Base-by-base conservation (phyloP, 1,284 basidiomycete species). In the Ganoderma multipileum region DNA sequence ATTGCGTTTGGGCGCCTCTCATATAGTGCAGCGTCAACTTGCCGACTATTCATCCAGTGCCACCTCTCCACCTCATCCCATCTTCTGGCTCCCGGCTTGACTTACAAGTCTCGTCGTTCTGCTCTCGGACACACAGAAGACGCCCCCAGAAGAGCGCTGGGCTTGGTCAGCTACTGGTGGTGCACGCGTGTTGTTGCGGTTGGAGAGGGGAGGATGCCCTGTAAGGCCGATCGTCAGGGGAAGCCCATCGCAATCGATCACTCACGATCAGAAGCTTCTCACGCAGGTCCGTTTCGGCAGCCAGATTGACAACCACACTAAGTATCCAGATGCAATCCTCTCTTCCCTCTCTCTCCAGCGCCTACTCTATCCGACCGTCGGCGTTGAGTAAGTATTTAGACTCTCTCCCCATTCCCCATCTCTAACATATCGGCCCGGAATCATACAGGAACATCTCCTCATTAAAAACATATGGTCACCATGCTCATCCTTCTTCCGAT, bases 1-100 rank as follows among this genome's bases (percentile, higher is more conserved):
- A 72, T 69, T 72, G 71, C 64, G 71, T 72, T 68, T 69, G 61
- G n/a, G 47, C 66, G 68, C 36, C 58, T 67, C 66, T 61, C 57
- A 54, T 39, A 39, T 39, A 20, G 3, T 20, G 42, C 62, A 63
- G 28, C 52, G 28, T 54, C 52, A 54, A 12, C 26, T 54, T 69
- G 65, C 67, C 67, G 36, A 50, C 11, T 50, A 18, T 20, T 23
- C 3, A 8, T n/a, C 57, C 33, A 18, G 14, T n/a, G 20, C 63
- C 67, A 65, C 59, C 62, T 33, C 41, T 52, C 42, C 52, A 38
- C 38, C 28, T 64, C 38, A 61, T 60, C 58, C 33, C 64, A 16
- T 41, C 23, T 39, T 26, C 26, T 54, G 44, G 18, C 26, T 14
- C 30, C 36, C n/a, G 28, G 26, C 47, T 50, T 26, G 47, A 26